Base-by-base conservation (phyloP, 2,329 filamentous ascomycete genomes). In the Coleophoma eucalyptorum region DNA sequence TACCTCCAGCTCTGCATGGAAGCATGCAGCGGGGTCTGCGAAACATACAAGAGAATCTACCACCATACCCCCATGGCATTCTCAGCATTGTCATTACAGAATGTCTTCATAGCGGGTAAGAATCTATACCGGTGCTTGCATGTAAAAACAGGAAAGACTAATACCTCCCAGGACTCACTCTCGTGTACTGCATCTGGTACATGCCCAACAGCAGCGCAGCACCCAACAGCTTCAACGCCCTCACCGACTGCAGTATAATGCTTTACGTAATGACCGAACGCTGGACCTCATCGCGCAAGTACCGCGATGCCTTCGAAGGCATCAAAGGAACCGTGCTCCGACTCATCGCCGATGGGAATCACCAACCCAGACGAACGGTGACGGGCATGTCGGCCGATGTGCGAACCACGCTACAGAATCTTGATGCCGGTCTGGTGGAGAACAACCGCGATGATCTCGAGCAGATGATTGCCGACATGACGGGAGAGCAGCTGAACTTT, bases 381-480 rank as follows among this genome's bases (percentile, higher is more conserved):
- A 40, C 37, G 18, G 37, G 7, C 18, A 40, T 40, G 15, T n/a
- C 15, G 12, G 37, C 15, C 18, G 37, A 40, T 40, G 37, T 40
- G 15, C 15, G 37, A 12, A 40, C 37, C 3, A 40, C 37, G 37
- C 37, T 40, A 11, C 37, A 40, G 37, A 40, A 19, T 40, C 18
- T 40, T n/a, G 37, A 40, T 6, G 5, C 37, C 37, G 18, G 18
- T 11, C 7, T 40, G 37, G 37, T 12, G 6, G 18, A n/a, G 18
- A 19, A 40, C 38, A 51, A 51, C 18, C 49, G 31, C 26, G 52
- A 54, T 15, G 49, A 54, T 42, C 19, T 54, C 26, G 49, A 54
- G 19, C 49, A 50, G 26, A 54, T 54, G 49, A 49, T 54, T 31
- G 44, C 49, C 20, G 52, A 54, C 33, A 54, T 54, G 52, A 54